phyloP scores from a whole-genome alignment of 2,329 filamentous ascomycete genomes.

The Lasiodiplodia sp. region DNA sequence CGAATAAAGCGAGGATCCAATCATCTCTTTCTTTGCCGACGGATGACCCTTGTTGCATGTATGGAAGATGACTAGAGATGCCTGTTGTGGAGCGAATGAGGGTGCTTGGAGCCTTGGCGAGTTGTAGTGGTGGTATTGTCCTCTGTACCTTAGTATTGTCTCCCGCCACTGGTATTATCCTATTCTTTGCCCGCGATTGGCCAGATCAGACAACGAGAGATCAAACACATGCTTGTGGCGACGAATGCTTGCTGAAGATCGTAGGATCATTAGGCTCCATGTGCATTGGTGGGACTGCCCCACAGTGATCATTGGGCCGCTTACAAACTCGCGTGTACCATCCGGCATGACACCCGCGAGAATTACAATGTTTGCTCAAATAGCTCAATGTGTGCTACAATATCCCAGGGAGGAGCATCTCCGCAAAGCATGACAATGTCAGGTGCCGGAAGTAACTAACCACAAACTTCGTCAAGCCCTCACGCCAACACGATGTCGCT shows the following conservation, averaged over 20 bases:
- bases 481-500: too few species aligned
- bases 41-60: background rate
- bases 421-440: too few species aligned
- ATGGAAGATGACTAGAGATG: background rate
- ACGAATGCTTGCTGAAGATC: background rate
- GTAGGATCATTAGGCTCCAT: background rate
- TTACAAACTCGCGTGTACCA: background rate
- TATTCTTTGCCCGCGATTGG: background rate
- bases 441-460: too few species aligned
- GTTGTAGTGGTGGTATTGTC: constrained; percentile 21
- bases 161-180: constrained; percentile 17
- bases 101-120: constrained; percentile 2
- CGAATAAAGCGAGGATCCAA: background rate
- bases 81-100: background rate
- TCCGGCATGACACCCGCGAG: background rate
- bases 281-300: background rate
- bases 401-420: too few species aligned
- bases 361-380: too few species aligned
- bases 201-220: background rate
- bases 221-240: background rate
- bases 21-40: background rate
- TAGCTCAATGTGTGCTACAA: too few species aligned
- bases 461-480: too few species aligned
- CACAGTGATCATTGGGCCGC: background rate
- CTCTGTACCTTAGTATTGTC: constrained; percentile 1